These are phyloP conservation scores for Pseudogymnoascus sp. DNA, from an alignment of 2,329 filamentous ascomycete species.

Conservation along the genomic window DNA sequence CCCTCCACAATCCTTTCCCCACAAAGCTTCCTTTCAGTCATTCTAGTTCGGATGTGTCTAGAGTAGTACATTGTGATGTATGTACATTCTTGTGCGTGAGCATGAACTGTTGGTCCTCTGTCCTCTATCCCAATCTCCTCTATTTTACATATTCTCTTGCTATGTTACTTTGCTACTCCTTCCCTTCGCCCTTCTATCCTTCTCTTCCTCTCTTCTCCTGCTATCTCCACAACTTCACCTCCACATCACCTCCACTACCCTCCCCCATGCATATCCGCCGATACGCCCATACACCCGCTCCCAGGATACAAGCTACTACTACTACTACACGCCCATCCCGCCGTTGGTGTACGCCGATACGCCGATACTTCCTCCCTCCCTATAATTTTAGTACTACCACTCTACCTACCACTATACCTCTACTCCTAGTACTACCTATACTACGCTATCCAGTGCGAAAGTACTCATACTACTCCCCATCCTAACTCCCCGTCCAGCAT, in stretches of 20 bases:
- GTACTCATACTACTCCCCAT: background rate
- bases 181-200: background rate
- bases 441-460: background rate
- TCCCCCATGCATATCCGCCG: background rate
- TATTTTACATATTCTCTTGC: too few species aligned
- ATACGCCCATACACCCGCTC: background rate
- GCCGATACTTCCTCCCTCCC: background rate
- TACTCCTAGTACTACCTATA: background rate
- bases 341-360: conserved; percentile 25
- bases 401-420: background rate
- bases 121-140: background rate
- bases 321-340: background rate
- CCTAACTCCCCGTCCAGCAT: background rate
- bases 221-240: background rate
- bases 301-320: background rate
- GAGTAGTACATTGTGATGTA: too few species aligned
- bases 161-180: background rate
- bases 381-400: too few species aligned
- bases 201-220: background rate
- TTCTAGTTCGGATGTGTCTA: too few species aligned
- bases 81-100: background rate
- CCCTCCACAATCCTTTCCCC: background rate
- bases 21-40: background rate
- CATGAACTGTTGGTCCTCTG: background rate
- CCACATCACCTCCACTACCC: background rate